A percentile compares a stretch with the other conserved stretches of the same genome.
Conservation (phyloP, 192 early-diverging fungal genomes). For the Backusella psychrophila region DNA sequence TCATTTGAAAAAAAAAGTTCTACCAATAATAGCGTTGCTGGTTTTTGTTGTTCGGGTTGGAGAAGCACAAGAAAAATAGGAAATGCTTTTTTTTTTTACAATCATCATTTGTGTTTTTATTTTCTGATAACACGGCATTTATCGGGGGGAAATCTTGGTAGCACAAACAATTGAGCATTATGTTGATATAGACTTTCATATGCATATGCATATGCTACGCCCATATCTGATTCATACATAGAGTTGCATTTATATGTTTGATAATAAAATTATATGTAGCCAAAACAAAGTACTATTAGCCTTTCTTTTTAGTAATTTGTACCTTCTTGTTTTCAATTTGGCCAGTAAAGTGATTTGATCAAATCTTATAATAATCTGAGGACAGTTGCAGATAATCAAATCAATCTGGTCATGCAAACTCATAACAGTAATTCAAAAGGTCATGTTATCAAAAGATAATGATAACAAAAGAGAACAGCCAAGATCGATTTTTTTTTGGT, state of each 20-base stretch:
- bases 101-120: neutral
- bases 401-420: neutral
- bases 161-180: neutral
- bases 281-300: neutral
- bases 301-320: neutral
- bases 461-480: neutral
- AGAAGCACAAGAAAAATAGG: neutral
- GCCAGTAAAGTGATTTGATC: neutral
- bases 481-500: neutral
- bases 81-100: neutral
- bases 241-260: neutral
- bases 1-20: neutral
- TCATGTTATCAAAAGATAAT: neutral
- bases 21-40: neutral
- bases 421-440: neutral
- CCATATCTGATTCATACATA: neutral
- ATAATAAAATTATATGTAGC: neutral
- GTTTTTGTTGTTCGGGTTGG: neutral
- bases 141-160: neutral
- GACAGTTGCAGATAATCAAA: neutral
- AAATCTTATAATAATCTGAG: neutral
- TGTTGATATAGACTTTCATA: neutral
- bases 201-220: neutral
- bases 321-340: neutral
- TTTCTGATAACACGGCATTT: neutral